phyloP scores from a whole-genome alignment of 495 filamentous ascomycete genomes.

The Aspergillus homomorphus region DNA sequence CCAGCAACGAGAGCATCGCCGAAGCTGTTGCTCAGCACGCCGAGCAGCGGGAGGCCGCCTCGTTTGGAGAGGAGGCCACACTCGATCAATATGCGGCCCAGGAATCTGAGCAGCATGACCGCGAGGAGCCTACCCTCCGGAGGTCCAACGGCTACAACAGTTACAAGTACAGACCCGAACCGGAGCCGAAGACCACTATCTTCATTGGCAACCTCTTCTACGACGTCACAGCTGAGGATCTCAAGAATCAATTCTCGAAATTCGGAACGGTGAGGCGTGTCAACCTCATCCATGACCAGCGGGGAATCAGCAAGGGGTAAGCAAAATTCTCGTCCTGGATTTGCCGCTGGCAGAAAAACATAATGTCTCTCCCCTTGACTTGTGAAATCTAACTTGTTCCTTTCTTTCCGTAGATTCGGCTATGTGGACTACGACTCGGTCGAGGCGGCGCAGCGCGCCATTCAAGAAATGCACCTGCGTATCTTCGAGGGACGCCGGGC shows the following conservation, averaged over 20 bases:
- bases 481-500: slow-evolving; percentile 78
- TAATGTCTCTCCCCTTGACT: too few species aligned
- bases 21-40: neutral
- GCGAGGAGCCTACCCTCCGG: neutral
- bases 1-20: slow-evolving; percentile 1
- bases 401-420: slow-evolving; percentile 57
- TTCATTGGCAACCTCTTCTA: slow-evolving; percentile 88
- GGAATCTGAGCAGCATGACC: neutral
- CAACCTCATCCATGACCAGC: slow-evolving; percentile 62
- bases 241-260: slow-evolving; percentile 61
- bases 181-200: slow-evolving; percentile 43
- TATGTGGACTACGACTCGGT: slow-evolving; percentile 65
- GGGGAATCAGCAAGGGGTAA: slow-evolving; percentile 87
- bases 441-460: slow-evolving; percentile 58
- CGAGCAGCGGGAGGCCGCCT: neutral
- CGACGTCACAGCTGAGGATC: slow-evolving; percentile 70
- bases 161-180: slow-evolving; percentile 2
- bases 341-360: neutral
- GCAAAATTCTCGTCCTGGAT: slow-evolving; percentile 22
- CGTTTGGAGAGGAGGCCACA: neutral
- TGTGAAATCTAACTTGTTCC: too few species aligned
- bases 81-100: neutral
- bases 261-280: slow-evolving; percentile 58
- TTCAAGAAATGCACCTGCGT: slow-evolving; percentile 61
- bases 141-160: neutral